Percentiles rank a stretch among this genome's conserved stretches.
phyloP scores from a whole-genome alignment of 2,329 filamentous ascomycete species.

The Nemania sp. region DNA sequence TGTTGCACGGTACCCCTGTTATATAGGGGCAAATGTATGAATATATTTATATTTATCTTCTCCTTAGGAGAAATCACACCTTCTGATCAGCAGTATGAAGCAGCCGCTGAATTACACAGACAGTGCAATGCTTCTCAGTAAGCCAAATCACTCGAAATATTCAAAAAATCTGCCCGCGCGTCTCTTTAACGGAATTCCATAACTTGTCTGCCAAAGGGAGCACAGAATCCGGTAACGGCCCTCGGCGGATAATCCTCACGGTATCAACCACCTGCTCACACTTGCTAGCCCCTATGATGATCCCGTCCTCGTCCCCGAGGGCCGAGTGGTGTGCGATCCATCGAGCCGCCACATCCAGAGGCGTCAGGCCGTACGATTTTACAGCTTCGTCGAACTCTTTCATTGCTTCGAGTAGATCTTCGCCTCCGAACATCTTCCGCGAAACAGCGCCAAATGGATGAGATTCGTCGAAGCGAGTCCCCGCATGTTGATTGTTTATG shows the following conservation, averaged over 20 bases:
- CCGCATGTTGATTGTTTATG: conserved; percentile 30
- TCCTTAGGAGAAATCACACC: no score
- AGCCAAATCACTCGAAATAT: no score
- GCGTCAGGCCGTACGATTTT: conserved; percentile 31
- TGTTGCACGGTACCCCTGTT: no score
- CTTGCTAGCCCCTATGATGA: conserved; percentile 43
- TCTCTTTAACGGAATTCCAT: conserved; percentile 31
- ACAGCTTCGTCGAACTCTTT: conserved; percentile 37
- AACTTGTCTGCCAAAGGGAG: conserved; percentile 27
- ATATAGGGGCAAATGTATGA: no score
- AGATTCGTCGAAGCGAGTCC: conserved; percentile 37
- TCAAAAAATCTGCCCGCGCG: no score
- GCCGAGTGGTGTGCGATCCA: conserved; percentile 41
- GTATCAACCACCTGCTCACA: conserved; percentile 39
- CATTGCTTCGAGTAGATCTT: conserved; percentile 37
- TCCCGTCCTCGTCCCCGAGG: conserved; percentile 35
- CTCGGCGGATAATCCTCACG: conserved; percentile 36
- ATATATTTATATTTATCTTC: no score
- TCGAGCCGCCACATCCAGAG: conserved; percentile 42
- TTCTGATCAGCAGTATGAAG: no score
- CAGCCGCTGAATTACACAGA: no score
- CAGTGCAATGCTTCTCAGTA: no score
- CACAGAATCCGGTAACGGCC: conserved; percentile 37
- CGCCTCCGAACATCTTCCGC: conserved; percentile 36
- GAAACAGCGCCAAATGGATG: conserved; percentile 26